Base-by-base conservation (phyloP, 176 grass and related monocot genomes). In the Aegilops longissima region DNA sequence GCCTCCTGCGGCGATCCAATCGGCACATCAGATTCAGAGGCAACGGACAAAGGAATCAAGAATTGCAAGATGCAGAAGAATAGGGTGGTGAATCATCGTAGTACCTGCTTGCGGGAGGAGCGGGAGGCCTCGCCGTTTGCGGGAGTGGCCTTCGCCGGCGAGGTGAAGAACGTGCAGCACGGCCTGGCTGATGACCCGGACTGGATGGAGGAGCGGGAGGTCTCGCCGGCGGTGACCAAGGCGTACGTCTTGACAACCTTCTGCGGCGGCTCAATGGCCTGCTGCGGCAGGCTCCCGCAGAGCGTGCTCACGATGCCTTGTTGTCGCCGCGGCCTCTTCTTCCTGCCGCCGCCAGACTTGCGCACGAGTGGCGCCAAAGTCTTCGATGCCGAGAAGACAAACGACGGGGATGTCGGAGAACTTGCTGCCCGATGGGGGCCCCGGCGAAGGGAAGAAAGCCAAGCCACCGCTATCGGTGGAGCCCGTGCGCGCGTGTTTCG, bases 41-140 rank as follows among this genome's bases (percentile, higher is more conserved):
- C 45, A 78, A 78, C 52, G 31, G 25, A 54, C 27, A 31, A 27
- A 77, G 47, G 7, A 61, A 61, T 68, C 62, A 67, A 81, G 40
- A 81, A 51, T 29, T 42, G 79, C 36, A 67, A 66, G 62, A 51
- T 51, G 42, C 79, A 51, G 40, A 47, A 49, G 47, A 54, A 31
- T 0, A 66, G 23, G 78, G n/a, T n/a, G n/a, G n/a, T n/a, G n/a
- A n/a, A n/a, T n/a, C 27, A 65, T 23, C 25, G n/a, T n/a, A n/a
- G 44, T 45, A 82, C 65, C 80, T 68, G 65, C 27, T 56, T 38
- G n/a, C n/a, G n/a, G n/a, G n/a, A n/a, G n/a, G n/a, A n/a, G 80
- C 12, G 14, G 14, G 44, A 45, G 11, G 44, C 9, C 45, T 49
- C 45, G 49, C 49, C 14, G 4, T 49, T 49, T 1, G 12, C 45